These are phyloP conservation scores for Fagus sylvatica DNA, from an alignment of 306 rosid species.

Conservation along the genomic window DNA sequence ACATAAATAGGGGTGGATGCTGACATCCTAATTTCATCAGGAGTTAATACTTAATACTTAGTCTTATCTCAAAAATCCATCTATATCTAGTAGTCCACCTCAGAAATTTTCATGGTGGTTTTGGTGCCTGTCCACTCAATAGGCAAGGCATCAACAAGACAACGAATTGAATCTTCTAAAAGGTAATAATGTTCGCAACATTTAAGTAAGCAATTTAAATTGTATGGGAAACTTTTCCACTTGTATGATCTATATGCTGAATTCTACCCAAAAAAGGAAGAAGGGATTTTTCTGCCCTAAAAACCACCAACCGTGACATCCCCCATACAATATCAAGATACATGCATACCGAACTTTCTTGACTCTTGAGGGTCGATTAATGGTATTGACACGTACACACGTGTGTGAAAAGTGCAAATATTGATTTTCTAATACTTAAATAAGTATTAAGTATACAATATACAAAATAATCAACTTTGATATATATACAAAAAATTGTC, in stretches of 20 bases:
- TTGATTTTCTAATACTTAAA: too few relatives aligned
- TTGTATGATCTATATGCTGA: too few relatives aligned
- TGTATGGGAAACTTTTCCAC: background rate
- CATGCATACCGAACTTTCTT: background rate
- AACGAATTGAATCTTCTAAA: background rate
- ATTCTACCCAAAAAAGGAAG: background rate
- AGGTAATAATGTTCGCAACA: background rate
- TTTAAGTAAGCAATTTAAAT: background rate
- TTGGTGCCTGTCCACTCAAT: conserved; percentile 8
- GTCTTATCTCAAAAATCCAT: background rate
- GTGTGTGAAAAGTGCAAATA: too few relatives aligned
- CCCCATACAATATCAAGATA: background rate
- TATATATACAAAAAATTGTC: too few relatives aligned
- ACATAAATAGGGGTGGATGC: conserved; percentile 12
- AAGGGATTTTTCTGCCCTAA: background rate
- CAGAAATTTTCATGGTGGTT: conserved; percentile 3
- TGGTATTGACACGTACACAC: too few relatives aligned
- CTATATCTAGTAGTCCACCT: conserved; percentile 6
- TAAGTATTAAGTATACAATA: too few relatives aligned
- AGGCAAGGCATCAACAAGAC: conserved; percentile 23
- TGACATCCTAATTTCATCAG: conserved; percentile 29
- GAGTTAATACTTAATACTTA: too few relatives aligned
- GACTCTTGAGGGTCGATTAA: background rate
- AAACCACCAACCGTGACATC: background rate
- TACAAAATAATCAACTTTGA: too few relatives aligned